Evolutionary conservation across 2,329 filamentous ascomycete species (phyloP).

Genomic region (Phyllosticta citriasiana): DNA sequence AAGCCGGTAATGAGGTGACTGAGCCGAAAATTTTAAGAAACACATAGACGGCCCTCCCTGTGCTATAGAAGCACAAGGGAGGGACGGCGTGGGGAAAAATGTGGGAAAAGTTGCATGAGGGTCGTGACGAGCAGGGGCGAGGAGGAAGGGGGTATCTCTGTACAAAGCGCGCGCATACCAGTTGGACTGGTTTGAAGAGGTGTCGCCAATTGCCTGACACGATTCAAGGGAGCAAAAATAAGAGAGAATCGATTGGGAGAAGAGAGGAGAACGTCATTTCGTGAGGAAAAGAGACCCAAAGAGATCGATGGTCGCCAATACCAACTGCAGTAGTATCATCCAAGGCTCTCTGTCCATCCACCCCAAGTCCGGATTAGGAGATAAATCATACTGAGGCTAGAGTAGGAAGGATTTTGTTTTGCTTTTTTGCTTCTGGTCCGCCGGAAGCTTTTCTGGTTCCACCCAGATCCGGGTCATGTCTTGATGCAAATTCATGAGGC

Average conservation of each 20-base stretch:
- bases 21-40: no score
- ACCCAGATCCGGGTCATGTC: not conserved
- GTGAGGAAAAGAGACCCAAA: no score
- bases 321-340: no score
- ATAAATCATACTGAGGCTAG: not conserved
- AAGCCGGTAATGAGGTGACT: no score
- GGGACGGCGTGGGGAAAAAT: not conserved
- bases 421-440: not conserved
- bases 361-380: no score
- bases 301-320: no score
- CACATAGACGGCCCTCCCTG: no score
- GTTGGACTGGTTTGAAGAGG: not conserved
- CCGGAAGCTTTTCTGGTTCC: not conserved
- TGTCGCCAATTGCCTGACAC: not conserved
- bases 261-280: not conserved
- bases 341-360: no score
- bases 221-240: not conserved
- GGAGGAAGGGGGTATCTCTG: not conserved
- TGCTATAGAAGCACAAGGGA: no score
- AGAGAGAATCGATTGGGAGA: not conserved
- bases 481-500: not conserved
- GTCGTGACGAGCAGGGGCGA: not conserved
- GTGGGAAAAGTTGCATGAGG: not conserved
- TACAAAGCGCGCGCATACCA: not conserved
- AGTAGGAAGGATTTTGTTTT: not conserved